Evolutionary conservation across 495 filamentous ascomycete genomes (phyloP), one percentile per base, ranked within the genome.

Genomic region (Immersiella caudata): DNA sequence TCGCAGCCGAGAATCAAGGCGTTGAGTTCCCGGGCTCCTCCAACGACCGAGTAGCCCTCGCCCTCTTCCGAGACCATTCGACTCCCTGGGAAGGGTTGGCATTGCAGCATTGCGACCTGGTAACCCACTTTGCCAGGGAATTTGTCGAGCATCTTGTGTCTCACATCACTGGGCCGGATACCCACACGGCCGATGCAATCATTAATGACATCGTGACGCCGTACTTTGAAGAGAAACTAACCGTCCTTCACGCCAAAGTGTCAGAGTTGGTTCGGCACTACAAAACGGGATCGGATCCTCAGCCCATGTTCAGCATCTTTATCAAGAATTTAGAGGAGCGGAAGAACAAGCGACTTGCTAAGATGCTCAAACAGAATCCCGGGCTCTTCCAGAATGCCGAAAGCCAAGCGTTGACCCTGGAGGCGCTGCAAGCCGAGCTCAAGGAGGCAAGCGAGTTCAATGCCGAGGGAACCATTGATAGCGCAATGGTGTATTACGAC

Each of bases 191-290:
- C 22, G 24, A 71, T 2, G 67, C 73, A 0, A 68, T 82, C 16
- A 65, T 80, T 5, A 66, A 62, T 12, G 62, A 71, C 46, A 67
- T 67, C 26, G 61, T 82, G 29, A 67, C 79, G 36, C 77, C 78
- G 5, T 79, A 74, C 56, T 78, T 83, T 64, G 78, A 81, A 0
- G 16, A 74, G 7, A 78, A 75, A 20, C 57, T 68, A 11, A 35
- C 22, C 9, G 22, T 64, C 0, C 80, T 81, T 6, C 69, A 79
- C 26, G 22, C 29, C 6, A 81, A 83, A 62, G 52, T 81, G 8
- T 68, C 76, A 18, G 80, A 83, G 35, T 71, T 83, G 35, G 69
- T 82, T 6, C 70, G 63, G 7, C 76, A 76, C 14, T 79, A 78
- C 62, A 75, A 72, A 25, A 68, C 29, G 6, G 71, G 66, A 6